These are phyloP conservation scores for Leccinum cinnamomeum DNA, from an alignment of 1,284 basidiomycete genomes.

Conservation along the genomic window DNA sequence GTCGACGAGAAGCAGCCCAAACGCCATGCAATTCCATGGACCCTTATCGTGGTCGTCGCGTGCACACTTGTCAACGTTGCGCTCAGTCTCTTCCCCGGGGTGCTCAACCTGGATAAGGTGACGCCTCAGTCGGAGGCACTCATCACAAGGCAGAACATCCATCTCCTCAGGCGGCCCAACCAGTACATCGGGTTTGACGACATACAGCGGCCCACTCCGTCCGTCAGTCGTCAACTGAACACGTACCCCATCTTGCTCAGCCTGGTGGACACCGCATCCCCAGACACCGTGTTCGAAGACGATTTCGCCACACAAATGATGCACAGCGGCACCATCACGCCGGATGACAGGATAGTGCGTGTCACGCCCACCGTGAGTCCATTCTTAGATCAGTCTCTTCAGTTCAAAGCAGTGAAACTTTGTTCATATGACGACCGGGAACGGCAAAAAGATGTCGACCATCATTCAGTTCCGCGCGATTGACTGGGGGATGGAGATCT, in stretches of 20 bases:
- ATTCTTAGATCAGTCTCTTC: not conserved
- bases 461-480: slow-evolving; percentile 19
- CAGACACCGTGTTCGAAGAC: slow-evolving; percentile 15
- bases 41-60: slow-evolving; percentile 10
- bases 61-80: slow-evolving; percentile 19
- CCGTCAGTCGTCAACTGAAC: slow-evolving; percentile 9
- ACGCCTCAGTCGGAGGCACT: not conserved
- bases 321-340: slow-evolving; percentile 17
- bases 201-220: slow-evolving; percentile 10
- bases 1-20: slow-evolving; percentile 3
- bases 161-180: slow-evolving; percentile 14
- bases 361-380: slow-evolving; percentile 16
- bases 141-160: slow-evolving; percentile 18
- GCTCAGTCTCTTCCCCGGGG: slow-evolving; percentile 12
- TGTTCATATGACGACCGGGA: not conserved
- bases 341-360: slow-evolving; percentile 16
- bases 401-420: not conserved
- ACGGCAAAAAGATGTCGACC: slow-evolving; percentile 11
- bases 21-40: slow-evolving; percentile 10
- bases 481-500: slow-evolving; percentile 23
- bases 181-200: slow-evolving; percentile 21
- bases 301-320: slow-evolving; percentile 16
- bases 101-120: not conserved
- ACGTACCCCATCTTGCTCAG: slow-evolving; percentile 17
- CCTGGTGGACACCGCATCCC: slow-evolving; percentile 17